These are phyloP conservation scores for Cyclospora cayetanensis DNA, from an alignment of 169 alveolate genomes.

Conservation along the genomic window DNA sequence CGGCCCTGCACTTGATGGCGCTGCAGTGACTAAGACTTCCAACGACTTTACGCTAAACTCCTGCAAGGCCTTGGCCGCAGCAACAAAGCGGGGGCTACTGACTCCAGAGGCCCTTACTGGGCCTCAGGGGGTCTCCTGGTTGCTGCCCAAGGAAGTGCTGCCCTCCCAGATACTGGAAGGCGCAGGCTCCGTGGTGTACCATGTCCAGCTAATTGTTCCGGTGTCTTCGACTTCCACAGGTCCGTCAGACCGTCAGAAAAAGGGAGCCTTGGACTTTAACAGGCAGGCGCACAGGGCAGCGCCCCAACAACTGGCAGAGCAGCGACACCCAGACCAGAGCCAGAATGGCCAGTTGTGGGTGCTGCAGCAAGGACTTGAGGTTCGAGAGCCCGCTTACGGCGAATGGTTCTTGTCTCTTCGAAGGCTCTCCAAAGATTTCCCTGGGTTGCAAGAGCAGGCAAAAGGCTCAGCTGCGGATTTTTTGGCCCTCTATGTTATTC, in stretches of 20 bases:
- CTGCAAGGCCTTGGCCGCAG: neutral
- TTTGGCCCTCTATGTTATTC: neutral
- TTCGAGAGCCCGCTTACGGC: constrained; percentile 35
- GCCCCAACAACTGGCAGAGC: constrained; percentile 2
- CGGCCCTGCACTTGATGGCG: neutral
- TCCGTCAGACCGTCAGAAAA: no score
- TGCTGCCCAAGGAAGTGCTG: neutral
- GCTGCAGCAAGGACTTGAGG: neutral
- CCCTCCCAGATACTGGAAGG: neutral
- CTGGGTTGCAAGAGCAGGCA: neutral
- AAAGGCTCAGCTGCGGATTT: neutral
- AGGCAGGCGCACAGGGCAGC: no score
- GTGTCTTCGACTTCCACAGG: neutral
- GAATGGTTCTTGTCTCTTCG: constrained; percentile 17
- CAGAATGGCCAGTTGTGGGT: neutral
- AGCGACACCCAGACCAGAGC: neutral
- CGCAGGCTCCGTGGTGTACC: constrained; percentile 25
- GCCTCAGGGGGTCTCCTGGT: constrained; percentile 24
- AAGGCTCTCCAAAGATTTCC: neutral
- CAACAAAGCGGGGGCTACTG: neutral
- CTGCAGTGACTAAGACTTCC: neutral
- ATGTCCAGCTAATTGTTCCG: neutral
- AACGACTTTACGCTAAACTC: neutral
- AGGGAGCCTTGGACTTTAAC: no score
- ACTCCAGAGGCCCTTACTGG: neutral